Conservation (phyloP, 345 rosid species). For the Lenwebbia sp. region DNA sequence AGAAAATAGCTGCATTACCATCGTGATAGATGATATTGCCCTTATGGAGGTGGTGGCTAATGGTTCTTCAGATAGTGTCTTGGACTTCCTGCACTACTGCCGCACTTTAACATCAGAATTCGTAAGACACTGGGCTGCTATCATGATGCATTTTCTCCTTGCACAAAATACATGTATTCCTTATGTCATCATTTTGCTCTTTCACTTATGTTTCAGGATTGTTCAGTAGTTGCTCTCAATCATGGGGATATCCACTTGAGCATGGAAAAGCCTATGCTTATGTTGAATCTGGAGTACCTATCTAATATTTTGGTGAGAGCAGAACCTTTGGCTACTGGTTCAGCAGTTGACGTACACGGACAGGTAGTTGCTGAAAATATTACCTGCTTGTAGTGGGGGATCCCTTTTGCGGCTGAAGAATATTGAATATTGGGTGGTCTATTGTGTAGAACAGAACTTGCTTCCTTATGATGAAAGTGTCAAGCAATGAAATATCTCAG, state of each 20-base stretch:
- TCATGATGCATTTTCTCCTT: neutral
- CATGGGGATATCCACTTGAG: conserved; percentile 66
- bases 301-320: conserved; percentile 69
- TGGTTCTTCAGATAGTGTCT: conserved; percentile 46
- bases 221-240: conserved; percentile 58
- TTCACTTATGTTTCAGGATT: conserved; percentile 32
- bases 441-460: neutral
- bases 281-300: conserved; percentile 56
- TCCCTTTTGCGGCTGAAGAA: neutral
- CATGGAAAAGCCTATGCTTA: conserved; percentile 36
- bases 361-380: conserved; percentile 30
- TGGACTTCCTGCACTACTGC: conserved; percentile 82
- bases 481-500: neutral
- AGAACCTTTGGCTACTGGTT: conserved; percentile 84
- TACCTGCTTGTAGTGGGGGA: neutral
- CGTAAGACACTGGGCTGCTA: conserved; percentile 31
- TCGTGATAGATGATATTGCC: conserved; percentile 85
- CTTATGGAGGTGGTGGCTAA: conserved; percentile 71
- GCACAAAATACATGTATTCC: neutral
- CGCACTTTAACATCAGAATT: conserved; percentile 59
- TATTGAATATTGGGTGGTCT: neutral
- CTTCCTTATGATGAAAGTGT: neutral
- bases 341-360: conserved; percentile 91
- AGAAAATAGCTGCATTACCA: conserved; percentile 28
- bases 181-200: neutral